Evolutionary conservation across 1,284 basidiomycete species (phyloP).

Genomic region (Ustilago shanxiensis): DNA sequence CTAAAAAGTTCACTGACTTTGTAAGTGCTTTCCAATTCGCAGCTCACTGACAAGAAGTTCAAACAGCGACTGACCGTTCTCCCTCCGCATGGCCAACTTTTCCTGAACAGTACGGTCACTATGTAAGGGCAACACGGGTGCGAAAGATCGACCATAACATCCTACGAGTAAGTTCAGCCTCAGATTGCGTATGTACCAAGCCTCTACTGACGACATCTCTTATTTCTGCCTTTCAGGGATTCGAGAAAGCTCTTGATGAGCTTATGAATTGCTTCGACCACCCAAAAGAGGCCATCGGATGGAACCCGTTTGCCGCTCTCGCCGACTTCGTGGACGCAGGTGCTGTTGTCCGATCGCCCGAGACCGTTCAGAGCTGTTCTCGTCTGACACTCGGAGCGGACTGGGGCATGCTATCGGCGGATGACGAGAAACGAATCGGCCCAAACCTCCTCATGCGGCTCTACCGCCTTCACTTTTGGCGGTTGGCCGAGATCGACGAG

Average conservation of each 20-base stretch:
- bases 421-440: conserved; percentile 19
- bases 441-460: not conserved
- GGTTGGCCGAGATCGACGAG: conserved; percentile 15
- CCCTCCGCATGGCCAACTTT: too few species aligned
- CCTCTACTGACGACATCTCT: not conserved
- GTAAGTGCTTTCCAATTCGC: conserved; percentile 14
- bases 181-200: not conserved
- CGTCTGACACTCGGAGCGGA: conserved; percentile 30
- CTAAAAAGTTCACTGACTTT: conserved; percentile 15
- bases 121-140: not conserved
- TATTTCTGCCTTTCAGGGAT: not conserved
- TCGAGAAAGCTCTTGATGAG: conserved; percentile 18
- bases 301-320: conserved; percentile 28
- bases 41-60: not conserved
- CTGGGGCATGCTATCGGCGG: not conserved
- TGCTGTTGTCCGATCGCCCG: conserved; percentile 14
- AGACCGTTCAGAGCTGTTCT: conserved; percentile 13
- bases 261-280: conserved; percentile 47
- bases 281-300: conserved; percentile 22
- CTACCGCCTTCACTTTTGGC: not conserved
- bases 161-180: conserved; percentile 3
- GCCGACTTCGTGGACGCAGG: conserved; percentile 32
- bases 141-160: not conserved
- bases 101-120: not conserved
- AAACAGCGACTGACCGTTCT: not conserved